Evolutionary conservation across 306 rosid genomes (phyloP), one percentile per base, ranked within the genome.

Genomic region (Erythrophleum fordii): DNA sequence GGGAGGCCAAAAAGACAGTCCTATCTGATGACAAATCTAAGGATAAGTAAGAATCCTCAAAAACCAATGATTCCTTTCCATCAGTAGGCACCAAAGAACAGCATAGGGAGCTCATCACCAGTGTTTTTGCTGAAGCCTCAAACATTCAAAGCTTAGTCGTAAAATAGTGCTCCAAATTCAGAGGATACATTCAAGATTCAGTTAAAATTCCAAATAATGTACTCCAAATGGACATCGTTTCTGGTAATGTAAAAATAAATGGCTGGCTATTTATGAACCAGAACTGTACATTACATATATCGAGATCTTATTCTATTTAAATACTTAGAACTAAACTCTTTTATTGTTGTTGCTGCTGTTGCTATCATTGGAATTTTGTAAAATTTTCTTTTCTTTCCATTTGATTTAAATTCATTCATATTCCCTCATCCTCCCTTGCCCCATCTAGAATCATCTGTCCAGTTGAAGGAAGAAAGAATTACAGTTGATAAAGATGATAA

Each of bases 391-490:
- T 23, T 55, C 80, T 64, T 39, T 6, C 62, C 20, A 45, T 68
- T 64, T 74, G 69, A 61, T 70, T 44, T 42, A n/a, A 29, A 69
- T 25, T 81, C 25, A 65, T 28, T 58, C 61, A n/a, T 67, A 16
- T 75, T 9, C 55, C 13, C 44, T 59, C 76, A 52, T 56, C 42
- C 62, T 60, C 41, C 35, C 69, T 66, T 70, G 39, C 31, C 76
- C 56, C 61, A 61, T 67, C 81, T 70, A 95, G 98, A 94, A 75
- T 87, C 95, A 73, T 84, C 93, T 56, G 84, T 85, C 77, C 92
- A 81, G 87, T 82, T 91, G 87, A 90, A 87, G 86, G 94, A 90
- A 72, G 94, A 90, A 64, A 86, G 71, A 83, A 75, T 64, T 64
- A 53, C 75, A 60, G 69, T 77, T 77, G 93, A 82, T 79, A 64